Base-by-base conservation (phyloP, 2,329 filamentous ascomycete species). In the Penicillium psychrosexuale region DNA sequence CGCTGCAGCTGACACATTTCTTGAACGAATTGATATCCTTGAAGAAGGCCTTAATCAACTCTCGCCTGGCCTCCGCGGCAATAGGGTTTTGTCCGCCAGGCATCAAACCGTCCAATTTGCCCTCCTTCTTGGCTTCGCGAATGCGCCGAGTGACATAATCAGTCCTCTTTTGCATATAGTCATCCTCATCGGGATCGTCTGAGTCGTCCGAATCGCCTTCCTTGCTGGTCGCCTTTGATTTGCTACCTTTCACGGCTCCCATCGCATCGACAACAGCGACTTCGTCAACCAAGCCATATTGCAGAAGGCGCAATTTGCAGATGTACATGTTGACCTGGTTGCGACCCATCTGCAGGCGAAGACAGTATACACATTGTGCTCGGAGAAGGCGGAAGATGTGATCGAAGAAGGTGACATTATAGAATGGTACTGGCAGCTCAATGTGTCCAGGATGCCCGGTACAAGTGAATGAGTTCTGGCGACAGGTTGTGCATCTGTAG, bases 341-440 rank as follows among this genome's bases (percentile, higher is more conserved):
- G 46, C 86, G 83, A n/a, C 87, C 81, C 71, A 97, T 82, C 69
- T 89, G 90, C 63, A 99, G 86, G 54, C 87, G 85, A 69, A 92
- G 88, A 75, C 95, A 99, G 77, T 96, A 97, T 56, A 88, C 83
- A 72, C 94, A 99, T 73, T 93, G 89, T 51, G 90, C 88, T 64
- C 91, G 86, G 19, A 99, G 81, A 43, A 99, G 80, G 42, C 90
- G 87, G 60, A 95, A 84, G 49, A 92, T 83, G 72, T 97, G 92
- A 70, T 97, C 92, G 80, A 99, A 88, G 69, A 97, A 97, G 2
- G 91, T 89, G n/a, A 93, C 90, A 73, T 99, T 93, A 72, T 97
- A 99, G 49, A 97, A 90, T 44, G 90, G 90, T 12, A 92, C 88
- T 13, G 94, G 92, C 12, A 99, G 85, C 66, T 97, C 91, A 72